Base-by-base conservation (phyloP, 2,329 filamentous ascomycete genomes). In the Acephala macrosclerotiorum region DNA sequence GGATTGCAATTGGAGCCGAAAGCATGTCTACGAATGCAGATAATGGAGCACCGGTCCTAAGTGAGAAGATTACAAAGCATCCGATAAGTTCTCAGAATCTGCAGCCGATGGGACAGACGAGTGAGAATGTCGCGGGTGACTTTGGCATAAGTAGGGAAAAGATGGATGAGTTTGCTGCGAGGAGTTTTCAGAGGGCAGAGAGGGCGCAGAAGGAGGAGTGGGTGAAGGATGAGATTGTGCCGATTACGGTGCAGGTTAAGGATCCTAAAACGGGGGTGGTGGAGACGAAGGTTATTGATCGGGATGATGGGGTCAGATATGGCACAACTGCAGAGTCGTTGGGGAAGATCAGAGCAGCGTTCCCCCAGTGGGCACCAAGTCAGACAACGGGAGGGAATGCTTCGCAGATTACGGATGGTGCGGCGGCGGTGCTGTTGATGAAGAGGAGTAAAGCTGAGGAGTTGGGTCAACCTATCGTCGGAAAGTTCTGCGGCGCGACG, bases 381-480 rank as follows among this genome's bases (percentile, higher is more conserved):
- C 89, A 87, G 75, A 97, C 97, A 80, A 95, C 97, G 83, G 95
- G 94, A 63, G 95, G 95, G 72, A 98, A 97, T 80, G 95, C 95
- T 29, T 94, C 90, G 58, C 95, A 98, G 82, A 93, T 98, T 78
- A 96, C 92, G 35, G 93, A 98, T 82, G 95, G 95, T 71, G 95
- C 95, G n/a, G 95, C 95, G 26, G 95, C 95, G 55, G 93, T 98
- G 9, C 86, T 98, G 63, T 84, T 98, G 75, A 98, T 98, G 95
- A 93, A 91, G 58, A 65, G 69, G 26, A 61, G 45, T 22, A 67
- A 53, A 20, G 72, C 95, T 53, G 89, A 96, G 84, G 86, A 87
- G 71, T 89, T 98, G 11, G 92, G 92, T 64, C 94, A 97, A 83
- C 85, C 85, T 65, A 93, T 97, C 79, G 81, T 98, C 40, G 95